phyloP scores from a whole-genome alignment of 2,329 filamentous ascomycete species.

The Xylaria sp. region DNA sequence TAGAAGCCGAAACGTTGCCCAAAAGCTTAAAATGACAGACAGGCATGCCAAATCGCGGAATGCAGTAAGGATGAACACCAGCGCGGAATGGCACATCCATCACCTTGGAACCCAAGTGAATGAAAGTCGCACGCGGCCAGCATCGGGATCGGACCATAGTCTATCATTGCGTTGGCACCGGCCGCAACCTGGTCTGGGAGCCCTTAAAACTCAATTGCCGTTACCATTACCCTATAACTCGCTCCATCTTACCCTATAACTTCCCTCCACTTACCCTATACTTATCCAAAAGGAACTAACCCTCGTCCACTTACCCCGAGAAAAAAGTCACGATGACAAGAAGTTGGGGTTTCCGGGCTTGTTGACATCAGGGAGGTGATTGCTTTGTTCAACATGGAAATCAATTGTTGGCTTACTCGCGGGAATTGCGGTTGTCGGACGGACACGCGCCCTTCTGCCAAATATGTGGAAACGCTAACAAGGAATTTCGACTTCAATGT shows the following conservation, averaged over 20 bases:
- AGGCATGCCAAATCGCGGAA: not conserved
- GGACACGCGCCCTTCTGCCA: slow-evolving; percentile 16
- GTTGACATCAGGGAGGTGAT: slow-evolving; percentile 14
- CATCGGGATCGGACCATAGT: slow-evolving; percentile 19
- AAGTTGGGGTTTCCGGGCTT: not conserved
- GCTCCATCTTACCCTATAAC: slow-evolving; percentile 40
- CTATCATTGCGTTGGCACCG: not conserved
- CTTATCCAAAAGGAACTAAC: slow-evolving; percentile 28
- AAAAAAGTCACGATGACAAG: slow-evolving; percentile 27
- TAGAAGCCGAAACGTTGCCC: not conserved
- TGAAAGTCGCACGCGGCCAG: slow-evolving; percentile 22
- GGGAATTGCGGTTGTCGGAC: slow-evolving; percentile 19
- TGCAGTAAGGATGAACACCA: not conserved
- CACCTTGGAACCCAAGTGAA: not conserved
- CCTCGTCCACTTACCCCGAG: slow-evolving; percentile 1
- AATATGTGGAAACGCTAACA: slow-evolving; percentile 19
- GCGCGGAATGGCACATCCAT: not conserved
- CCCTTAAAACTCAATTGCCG: slow-evolving; percentile 15
- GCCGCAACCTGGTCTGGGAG: slow-evolving; percentile 8
- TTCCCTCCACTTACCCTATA: slow-evolving; percentile 40
- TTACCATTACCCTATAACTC: slow-evolving; percentile 39
- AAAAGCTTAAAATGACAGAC: slow-evolving; percentile 1
- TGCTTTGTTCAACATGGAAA: not conserved
- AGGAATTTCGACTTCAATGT: not conserved
- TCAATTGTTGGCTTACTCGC: not conserved